Evolutionary conservation across 768 basidiomycete genomes (phyloP).

Genomic region (Phylloporus sp.): DNA sequence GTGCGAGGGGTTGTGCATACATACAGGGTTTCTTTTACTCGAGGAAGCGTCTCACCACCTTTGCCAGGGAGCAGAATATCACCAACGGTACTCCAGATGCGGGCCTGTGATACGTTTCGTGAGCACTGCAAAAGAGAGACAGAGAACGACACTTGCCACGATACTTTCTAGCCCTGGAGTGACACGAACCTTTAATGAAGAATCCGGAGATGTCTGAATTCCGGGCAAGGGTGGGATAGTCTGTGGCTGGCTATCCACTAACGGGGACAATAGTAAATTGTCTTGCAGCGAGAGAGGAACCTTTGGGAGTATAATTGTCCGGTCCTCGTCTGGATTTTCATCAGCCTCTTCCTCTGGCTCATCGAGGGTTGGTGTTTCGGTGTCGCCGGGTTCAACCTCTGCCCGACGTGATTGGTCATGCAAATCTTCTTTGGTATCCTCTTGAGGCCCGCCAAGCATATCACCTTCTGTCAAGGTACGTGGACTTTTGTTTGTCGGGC

Average conservation of each 20-base stretch:
- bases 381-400: slow-evolving; percentile 8
- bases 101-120: slow-evolving; percentile 38
- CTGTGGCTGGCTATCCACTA: slow-evolving; percentile 6
- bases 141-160: slow-evolving; percentile 39
- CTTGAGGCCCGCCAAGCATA: slow-evolving; percentile 6
- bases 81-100: slow-evolving; percentile 63
- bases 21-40: slow-evolving; percentile 60
- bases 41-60: slow-evolving; percentile 39
- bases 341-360: slow-evolving; percentile 2
- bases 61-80: slow-evolving; percentile 60
- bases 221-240: slow-evolving; percentile 1
- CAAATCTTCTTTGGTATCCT: slow-evolving; percentile 1
- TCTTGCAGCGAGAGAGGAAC: neutral
- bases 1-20: slow-evolving; percentile 16
- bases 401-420: slow-evolving; percentile 13
- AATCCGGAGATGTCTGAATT: slow-evolving; percentile 8
- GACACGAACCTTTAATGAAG: slow-evolving; percentile 38
- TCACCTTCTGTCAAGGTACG: slow-evolving; percentile 1
- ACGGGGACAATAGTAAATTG: neutral
- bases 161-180: slow-evolving; percentile 62
- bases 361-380: slow-evolving; percentile 1
- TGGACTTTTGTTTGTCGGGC: slow-evolving; percentile 5
- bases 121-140: neutral
- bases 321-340: slow-evolving; percentile 25
- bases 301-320: slow-evolving; percentile 30